Evolutionary conservation across 495 filamentous ascomycete species (phyloP).

Genomic region (Aspergillus conjunctus): DNA sequence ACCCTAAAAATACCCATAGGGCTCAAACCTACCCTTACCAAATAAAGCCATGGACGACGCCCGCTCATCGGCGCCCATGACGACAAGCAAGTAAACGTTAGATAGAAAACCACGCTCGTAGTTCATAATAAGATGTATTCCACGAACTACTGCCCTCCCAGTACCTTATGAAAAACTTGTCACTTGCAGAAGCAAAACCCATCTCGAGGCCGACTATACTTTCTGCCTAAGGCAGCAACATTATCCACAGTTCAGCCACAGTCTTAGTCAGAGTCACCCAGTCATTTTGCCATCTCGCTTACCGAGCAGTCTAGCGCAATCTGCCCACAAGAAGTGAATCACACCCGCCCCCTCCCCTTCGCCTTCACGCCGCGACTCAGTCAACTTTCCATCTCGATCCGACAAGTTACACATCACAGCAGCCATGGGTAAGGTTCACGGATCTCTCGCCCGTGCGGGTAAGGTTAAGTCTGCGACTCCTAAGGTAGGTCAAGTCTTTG

Average conservation of each 20-base stretch:
- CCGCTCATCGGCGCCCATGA: not conserved
- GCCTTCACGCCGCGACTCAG: constrained; percentile 18
- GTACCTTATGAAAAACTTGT: no score
- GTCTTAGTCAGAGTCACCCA: not conserved
- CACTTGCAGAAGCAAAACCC: no score
- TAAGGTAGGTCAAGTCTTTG: constrained; percentile 60
- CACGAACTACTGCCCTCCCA: not conserved
- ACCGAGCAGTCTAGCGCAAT: constrained; percentile 21
- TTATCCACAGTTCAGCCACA: not conserved
- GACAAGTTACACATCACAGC: constrained; percentile 29
- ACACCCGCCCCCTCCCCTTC: constrained; percentile 13
- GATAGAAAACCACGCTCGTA: not conserved
- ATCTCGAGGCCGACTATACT: no score
- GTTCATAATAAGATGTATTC: not conserved
- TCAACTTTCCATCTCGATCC: constrained; percentile 29
- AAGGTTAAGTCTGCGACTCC: constrained; percentile 93
- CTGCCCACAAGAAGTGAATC: constrained; percentile 26
- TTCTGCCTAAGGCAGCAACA: constrained; percentile 16
- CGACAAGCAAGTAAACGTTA: not conserved
- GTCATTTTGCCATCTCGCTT: constrained; percentile 24
- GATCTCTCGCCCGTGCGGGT: constrained; percentile 87
- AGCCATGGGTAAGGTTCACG: constrained; percentile 40
- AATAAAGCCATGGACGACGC: constrained; percentile 6
- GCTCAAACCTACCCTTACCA: constrained; percentile 27
- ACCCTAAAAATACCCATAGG: constrained; percentile 12